These are phyloP conservation scores for Cercospora brassicicola DNA, from an alignment of 2,329 filamentous ascomycete genomes.

Conservation along the genomic window DNA sequence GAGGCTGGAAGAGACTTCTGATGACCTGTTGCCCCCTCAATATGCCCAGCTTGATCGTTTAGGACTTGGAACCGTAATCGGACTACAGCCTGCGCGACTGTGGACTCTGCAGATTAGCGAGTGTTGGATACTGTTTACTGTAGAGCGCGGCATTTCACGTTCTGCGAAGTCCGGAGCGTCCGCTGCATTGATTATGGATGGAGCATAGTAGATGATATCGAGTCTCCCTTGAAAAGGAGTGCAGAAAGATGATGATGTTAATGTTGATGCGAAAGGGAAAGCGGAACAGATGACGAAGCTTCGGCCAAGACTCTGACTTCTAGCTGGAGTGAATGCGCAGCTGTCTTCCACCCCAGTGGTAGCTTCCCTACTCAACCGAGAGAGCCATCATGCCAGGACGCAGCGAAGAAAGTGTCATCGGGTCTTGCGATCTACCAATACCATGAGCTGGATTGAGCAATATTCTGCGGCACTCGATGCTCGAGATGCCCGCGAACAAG, in stretches of 20 bases:
- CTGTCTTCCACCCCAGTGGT: background rate
- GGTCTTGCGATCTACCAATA: constrained; percentile 8
- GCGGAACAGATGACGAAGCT: background rate
- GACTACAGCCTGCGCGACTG: background rate
- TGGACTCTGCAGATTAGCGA: background rate
- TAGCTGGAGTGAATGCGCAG: constrained; percentile 6
- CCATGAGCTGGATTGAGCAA: constrained; percentile 75
- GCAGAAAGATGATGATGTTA: too few relatives aligned
- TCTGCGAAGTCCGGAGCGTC: background rate
- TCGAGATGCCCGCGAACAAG: constrained; percentile 67
- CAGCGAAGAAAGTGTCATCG: background rate
- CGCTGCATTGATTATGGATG: background rate
- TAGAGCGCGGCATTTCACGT: background rate
- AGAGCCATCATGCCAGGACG: background rate
- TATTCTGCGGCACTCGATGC: constrained; percentile 74
- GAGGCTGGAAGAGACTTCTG: background rate
- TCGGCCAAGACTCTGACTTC: background rate
- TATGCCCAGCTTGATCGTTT: background rate
- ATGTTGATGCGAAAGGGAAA: background rate
- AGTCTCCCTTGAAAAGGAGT: background rate
- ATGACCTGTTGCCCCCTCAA: background rate
- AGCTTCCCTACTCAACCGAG: background rate
- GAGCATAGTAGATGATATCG: background rate
- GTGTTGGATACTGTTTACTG: background rate
- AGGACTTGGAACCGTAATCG: background rate